These are phyloP conservation scores for Fonsecaea pedrosoi DNA, from an alignment of 2,329 filamentous ascomycete species.

Conservation along the genomic window DNA sequence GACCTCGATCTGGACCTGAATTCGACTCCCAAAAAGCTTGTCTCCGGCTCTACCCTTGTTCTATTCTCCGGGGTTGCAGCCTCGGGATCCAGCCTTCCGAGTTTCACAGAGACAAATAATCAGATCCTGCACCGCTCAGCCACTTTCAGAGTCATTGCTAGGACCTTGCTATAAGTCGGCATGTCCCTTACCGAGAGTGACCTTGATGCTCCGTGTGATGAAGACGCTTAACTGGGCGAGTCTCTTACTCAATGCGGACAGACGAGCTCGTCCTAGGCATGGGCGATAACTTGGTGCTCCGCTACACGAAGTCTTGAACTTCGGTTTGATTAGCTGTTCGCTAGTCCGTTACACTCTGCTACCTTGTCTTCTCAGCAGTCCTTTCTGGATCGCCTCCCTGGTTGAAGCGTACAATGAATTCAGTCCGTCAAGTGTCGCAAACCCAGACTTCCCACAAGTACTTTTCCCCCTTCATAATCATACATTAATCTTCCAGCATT, in stretches of 20 bases:
- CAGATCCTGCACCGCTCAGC: slow-evolving; percentile 22
- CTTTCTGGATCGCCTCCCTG: not conserved
- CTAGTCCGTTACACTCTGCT: slow-evolving; percentile 24
- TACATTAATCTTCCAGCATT: slow-evolving; percentile 9
- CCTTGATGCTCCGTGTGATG: not conserved
- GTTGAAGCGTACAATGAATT: not conserved
- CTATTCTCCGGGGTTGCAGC: slow-evolving; percentile 15
- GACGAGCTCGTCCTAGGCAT: not conserved
- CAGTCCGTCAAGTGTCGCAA: not conserved
- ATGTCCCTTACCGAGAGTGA: slow-evolving; percentile 25
- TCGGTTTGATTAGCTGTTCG: slow-evolving; percentile 20
- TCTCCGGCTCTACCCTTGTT: slow-evolving; percentile 17
- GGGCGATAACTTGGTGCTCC: not conserved
- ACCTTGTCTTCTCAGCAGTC: not conserved
- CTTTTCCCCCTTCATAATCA: not conserved
- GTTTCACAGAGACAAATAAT: slow-evolving; percentile 28
- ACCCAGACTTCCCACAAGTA: not conserved
- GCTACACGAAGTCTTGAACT: slow-evolving; percentile 7
- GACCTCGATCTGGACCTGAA: slow-evolving; percentile 14
- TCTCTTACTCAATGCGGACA: not conserved
- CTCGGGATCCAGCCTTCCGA: slow-evolving; percentile 24
- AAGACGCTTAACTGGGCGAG: not conserved
- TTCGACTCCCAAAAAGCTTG: slow-evolving; percentile 19
- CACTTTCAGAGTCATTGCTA: slow-evolving; percentile 25
- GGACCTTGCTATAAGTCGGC: slow-evolving; percentile 19